Evolutionary conservation across 345 rosid species (phyloP), one percentile per base, ranked within the genome.

Genomic region (Eutrema yunnanense): DNA sequence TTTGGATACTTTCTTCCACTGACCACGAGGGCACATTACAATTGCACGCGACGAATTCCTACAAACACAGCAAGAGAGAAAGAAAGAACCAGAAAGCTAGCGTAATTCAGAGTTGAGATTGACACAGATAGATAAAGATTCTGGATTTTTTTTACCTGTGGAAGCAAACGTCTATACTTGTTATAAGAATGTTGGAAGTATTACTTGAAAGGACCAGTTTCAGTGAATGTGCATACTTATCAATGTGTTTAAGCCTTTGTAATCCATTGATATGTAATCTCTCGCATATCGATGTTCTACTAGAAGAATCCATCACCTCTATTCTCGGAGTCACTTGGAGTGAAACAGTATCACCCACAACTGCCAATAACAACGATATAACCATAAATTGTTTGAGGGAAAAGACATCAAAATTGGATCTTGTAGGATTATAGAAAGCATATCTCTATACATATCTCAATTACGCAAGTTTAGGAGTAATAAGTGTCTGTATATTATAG

Each of bases 1-100:
- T 78, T 86, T 86, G 10, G 79, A 83, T 47, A 84, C 77, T 75
- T 86, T 86, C 83, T 83, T 85, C 98, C 98, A 92, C 73, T 75
- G 82, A 43, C 78, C 72, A 70, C 76, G 85, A 62, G 91, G 69
- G 53, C 98, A 92, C 94, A 86, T 83, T 52, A 92, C 95, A 30
- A 81, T 65, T 16, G 75, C 89, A 66, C 79, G 78, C 29, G 98
- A 89, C 9, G 72, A 77, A 67, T 89, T 92, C 81, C 98, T 89
- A 79, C 71, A 70, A 73, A 19, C 10, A 34, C 29, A 12, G 12
- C 3, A 3, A 46, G 50, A 46, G 22, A 62, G 1, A 9, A 6
- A 32, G 4, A 5, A 32, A 4, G 1, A 46, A 63, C 8, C 27
- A 13, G 7, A 0, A 32, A 62, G 16, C 16, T 1, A 42, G 40